Base-by-base conservation (phyloP, 352 stramenopile genomes). In the Phytophthora crassamura region DNA sequence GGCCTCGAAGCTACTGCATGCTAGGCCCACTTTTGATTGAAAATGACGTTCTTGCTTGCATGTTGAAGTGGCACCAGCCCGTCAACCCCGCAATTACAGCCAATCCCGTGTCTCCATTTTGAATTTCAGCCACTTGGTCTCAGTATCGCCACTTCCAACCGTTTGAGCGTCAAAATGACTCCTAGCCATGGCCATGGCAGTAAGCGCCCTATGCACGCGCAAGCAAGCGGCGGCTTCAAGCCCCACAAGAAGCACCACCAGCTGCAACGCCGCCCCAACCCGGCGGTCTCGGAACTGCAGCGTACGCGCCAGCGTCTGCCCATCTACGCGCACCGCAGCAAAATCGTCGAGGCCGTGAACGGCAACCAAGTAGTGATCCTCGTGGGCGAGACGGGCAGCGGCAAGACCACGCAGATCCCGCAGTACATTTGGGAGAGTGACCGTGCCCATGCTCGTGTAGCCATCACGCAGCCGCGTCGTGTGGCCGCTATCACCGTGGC, bases 351-450 rank as follows among this genome's bases (percentile, higher is more conserved):
- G 25, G 75, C 78, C 4, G 55, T 96, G 3, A 69, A 78, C 48
- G 65, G 53, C 60, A 74, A 91, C 68, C 86, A 87, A 69, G 86
- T 95, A 7, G 68, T 95, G 57, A 95, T 97, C 51, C 78, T 97
- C 49, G 83, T 96, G 18, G 91, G 91, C 33, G 88, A 97, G 72
- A 97, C 91, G 0, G 91, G 91, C 20, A 96, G 86, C 41, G 91
- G 91, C 56, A 97, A 97, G 74, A 97, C 91, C 57, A 97, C 91
- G 41, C 90, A 97, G 70, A 91, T 96, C 53, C 88, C 88, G 25
- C 88, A 96, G 71, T 96, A 92, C 58, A 81, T 96, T 30, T 89
- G 87, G 43, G 88, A 95, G 63, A 82, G 75, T 42, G 69, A 89
- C 57, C 67, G 70, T 8, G 35, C 51, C 15, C 39, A 71, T 20